phyloP scores from a whole-genome alignment of 1,284 basidiomycete genomes.

The Takashimella koratensis region DNA sequence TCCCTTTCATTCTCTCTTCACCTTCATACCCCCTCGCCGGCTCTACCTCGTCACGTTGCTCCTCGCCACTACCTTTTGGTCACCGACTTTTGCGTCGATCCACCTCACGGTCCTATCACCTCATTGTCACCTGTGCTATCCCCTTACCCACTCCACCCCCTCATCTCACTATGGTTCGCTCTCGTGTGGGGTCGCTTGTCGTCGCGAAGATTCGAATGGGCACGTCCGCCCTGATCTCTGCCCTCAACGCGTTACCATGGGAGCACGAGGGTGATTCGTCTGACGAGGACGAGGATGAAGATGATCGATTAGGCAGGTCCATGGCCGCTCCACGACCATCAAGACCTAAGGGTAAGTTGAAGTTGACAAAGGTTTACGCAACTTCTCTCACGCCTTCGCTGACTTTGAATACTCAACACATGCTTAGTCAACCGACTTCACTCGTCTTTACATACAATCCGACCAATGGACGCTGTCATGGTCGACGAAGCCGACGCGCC shows the following conservation, averaged over 20 bases:
- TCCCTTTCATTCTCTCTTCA: too few species aligned
- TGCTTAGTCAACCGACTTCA: constrained; percentile 27
- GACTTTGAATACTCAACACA: constrained; percentile 10
- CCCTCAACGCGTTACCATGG: constrained; percentile 41
- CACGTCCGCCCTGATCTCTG: constrained; percentile 45
- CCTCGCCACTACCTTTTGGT: too few species aligned
- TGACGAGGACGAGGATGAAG: not conserved
- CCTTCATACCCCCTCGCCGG: too few species aligned
- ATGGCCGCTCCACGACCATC: constrained; percentile 7
- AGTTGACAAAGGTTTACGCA: constrained; percentile 6
- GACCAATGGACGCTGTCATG: constrained; percentile 22
- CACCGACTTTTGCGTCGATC: too few species aligned
- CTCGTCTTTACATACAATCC: constrained; percentile 43
- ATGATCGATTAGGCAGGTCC: not conserved
- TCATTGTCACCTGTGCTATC: not conserved
- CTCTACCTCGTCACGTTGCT: too few species aligned
- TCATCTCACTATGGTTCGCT: not conserved
- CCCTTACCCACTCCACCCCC: not conserved
- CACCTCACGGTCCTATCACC: not conserved
- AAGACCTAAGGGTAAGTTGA: constrained; percentile 15
- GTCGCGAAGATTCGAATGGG: constrained; percentile 39
- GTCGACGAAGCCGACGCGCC: constrained; percentile 2
- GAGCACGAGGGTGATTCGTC: constrained; percentile 24
- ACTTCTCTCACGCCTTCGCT: constrained; percentile 1
- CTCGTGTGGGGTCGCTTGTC: not conserved